These are phyloP conservation scores for Lichtheimia corymbifera DNA, from an alignment of 371 early-diverging fungal species.

Conservation along the genomic window DNA sequence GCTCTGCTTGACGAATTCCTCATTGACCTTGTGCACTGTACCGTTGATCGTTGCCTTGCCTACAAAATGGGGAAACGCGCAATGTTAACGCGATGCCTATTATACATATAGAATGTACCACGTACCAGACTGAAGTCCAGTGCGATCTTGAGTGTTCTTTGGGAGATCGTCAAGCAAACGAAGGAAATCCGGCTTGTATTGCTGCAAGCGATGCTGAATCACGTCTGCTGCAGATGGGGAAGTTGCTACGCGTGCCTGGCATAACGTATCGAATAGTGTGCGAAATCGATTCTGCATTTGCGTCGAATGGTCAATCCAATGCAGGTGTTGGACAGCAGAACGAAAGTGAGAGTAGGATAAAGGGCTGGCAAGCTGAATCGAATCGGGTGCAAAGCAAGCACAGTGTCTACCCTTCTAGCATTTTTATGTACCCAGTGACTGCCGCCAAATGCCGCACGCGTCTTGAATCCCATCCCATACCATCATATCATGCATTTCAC, in stretches of 20 bases:
- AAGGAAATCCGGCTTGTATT: conserved; percentile 37
- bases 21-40: conserved; percentile 58
- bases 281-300: conserved; percentile 7
- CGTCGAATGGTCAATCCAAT: no score
- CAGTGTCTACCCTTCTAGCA: no score
- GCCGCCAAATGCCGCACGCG: no score
- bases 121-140: conserved; percentile 53
- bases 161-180: conserved; percentile 49
- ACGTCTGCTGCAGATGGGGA: conserved; percentile 17
- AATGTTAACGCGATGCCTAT: neutral
- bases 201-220: conserved; percentile 28
- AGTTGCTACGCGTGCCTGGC: conserved; percentile 31
- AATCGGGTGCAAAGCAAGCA: no score
- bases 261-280: conserved; percentile 28
- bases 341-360: no score
- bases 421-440: no score
- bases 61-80: conserved; percentile 8
- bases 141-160: conserved; percentile 49
- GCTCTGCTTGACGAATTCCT: conserved; percentile 69
- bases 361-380: no score
- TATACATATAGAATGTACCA: neutral
- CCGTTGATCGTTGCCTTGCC: conserved; percentile 57
- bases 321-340: no score
- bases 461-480: no score
- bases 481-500: no score